Base-by-base conservation (phyloP, 1,139 yeast genomes). In the Yamadazyma triangularis region DNA sequence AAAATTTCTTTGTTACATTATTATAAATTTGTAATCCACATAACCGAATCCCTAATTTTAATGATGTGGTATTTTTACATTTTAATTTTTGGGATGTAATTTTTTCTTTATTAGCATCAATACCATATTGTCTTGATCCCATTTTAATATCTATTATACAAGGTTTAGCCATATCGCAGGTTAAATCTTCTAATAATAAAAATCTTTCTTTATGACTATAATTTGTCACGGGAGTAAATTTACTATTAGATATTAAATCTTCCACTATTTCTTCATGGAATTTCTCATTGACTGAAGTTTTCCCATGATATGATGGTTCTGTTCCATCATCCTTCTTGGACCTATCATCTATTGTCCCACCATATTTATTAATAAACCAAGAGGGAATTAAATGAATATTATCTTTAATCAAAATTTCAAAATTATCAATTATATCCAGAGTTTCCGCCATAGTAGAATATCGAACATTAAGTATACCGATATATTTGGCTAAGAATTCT, bases 111-210 rank as follows among this genome's bases (percentile, higher is more conserved):
- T 70, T 69, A 0, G 97, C 97, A 44, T 87, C 95, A 11, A 89
- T 82, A n/a, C 99, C 98, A 48, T 91, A 91, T 56, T 93, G 99
- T 33, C 99, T 70, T 0, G 99, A 89, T 1, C 99, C 99, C 97
- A 93, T 91, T 53, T 93, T 93, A 44, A 93, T 68, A 57, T 93
- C 99, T 36, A 93, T 64, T 1, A 91, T 97, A 53, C 96, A 88
- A 0, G 98, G 97, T 38, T 73, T 73, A 21, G 59, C 64, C 80
- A 91, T 77, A 21, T 87, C 86, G 31, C 80, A 73, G 0, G 97
- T 89, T 33, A 93, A 62, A 58, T 93, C 99, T 51, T 93, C 98
- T 32, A 93, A 60, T 24, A 93, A 83, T 50, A 88, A 88, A 43
- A 93, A 67, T 53, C 85, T 94, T 27, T 36, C 20, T 4, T 18